A percentile compares a stretch with the other conserved stretches of the same genome.
These are phyloP conservation scores for Apiospora sp. DNA, from an alignment of 2,329 filamentous ascomycete species.

Conservation along the genomic window DNA sequence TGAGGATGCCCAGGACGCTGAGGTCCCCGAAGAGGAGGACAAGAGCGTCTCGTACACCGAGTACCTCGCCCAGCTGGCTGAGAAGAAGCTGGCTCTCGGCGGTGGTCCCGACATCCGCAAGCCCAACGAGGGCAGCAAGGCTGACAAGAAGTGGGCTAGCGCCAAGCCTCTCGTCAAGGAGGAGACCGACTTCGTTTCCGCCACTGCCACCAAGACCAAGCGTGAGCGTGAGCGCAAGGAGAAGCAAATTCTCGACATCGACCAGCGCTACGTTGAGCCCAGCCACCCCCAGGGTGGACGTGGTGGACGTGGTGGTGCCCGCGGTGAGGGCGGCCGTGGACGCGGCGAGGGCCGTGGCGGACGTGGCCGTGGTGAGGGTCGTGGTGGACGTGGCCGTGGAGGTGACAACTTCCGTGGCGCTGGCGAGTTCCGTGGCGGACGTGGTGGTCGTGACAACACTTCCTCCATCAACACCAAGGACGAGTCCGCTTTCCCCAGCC, in stretches of 20 bases:
- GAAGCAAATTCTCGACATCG: slow-evolving; percentile 89
- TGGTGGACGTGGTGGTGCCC: slow-evolving; percentile 58
- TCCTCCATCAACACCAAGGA: slow-evolving; percentile 64
- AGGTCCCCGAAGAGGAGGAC: slow-evolving; percentile 72
- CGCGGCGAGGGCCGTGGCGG: slow-evolving; percentile 59
- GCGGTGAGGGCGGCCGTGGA: slow-evolving; percentile 55
- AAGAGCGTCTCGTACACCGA: slow-evolving; percentile 90
- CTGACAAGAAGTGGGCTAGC: slow-evolving; percentile 90
- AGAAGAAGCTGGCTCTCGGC: slow-evolving; percentile 79
- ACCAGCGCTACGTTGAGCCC: slow-evolving; percentile 81
- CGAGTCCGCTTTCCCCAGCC: slow-evolving; percentile 67
- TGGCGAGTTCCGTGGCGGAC: slow-evolving; percentile 48
- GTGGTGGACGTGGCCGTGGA: slow-evolving; percentile 56
- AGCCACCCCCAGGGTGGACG: slow-evolving; percentile 63
- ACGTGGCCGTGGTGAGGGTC: slow-evolving; percentile 54
- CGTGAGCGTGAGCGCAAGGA: slow-evolving; percentile 90
- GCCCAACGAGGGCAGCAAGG: slow-evolving; percentile 89
- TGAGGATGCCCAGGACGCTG: slow-evolving; percentile 53
- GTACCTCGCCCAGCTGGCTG: slow-evolving; percentile 77
- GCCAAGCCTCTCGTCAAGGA: slow-evolving; percentile 77
- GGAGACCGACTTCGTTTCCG: slow-evolving; percentile 78
- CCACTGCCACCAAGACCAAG: slow-evolving; percentile 76
- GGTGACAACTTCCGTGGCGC: slow-evolving; percentile 53
- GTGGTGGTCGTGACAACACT: slow-evolving; percentile 55
- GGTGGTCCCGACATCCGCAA: slow-evolving; percentile 76